Conservation (phyloP, 2,329 filamentous ascomycete genomes). For the Xylariaceae sp. region DNA sequence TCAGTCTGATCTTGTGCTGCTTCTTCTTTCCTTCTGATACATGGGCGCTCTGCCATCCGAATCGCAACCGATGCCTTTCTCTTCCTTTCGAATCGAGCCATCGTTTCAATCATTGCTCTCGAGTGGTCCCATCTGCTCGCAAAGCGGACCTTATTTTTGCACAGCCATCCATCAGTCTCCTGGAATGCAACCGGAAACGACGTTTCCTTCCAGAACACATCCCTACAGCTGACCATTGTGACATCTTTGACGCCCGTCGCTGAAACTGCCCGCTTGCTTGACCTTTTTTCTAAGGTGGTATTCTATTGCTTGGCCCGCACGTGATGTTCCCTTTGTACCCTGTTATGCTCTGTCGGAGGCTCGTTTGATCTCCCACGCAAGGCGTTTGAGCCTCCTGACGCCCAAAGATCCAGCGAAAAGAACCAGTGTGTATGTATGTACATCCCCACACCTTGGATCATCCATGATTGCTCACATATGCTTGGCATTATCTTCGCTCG, state of each 20-base stretch:
- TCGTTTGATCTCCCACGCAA: conserved; percentile 14
- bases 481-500: conserved; percentile 7
- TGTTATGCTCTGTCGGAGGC: conserved; percentile 8
- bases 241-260: neutral
- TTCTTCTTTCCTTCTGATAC: too few species aligned
- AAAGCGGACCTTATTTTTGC: too few species aligned
- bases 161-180: neutral
- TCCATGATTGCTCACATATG: neutral
- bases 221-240: too few species aligned
- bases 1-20: too few species aligned
- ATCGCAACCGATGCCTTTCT: too few species aligned
- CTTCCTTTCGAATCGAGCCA: too few species aligned
- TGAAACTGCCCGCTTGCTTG: neutral
- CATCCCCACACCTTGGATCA: too few species aligned
- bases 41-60: too few species aligned
- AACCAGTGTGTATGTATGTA: too few species aligned
- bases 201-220: neutral
- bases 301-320: neutral
- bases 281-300: neutral
- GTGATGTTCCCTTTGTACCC: conserved; percentile 2
- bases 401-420: neutral
- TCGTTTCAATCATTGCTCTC: too few species aligned
- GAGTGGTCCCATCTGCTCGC: too few species aligned
- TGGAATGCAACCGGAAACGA: neutral
- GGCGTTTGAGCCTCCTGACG: conserved; percentile 8